phyloP scores from a whole-genome alignment of 2,329 filamentous ascomycete species.

The Colletotrichum sojae region DNA sequence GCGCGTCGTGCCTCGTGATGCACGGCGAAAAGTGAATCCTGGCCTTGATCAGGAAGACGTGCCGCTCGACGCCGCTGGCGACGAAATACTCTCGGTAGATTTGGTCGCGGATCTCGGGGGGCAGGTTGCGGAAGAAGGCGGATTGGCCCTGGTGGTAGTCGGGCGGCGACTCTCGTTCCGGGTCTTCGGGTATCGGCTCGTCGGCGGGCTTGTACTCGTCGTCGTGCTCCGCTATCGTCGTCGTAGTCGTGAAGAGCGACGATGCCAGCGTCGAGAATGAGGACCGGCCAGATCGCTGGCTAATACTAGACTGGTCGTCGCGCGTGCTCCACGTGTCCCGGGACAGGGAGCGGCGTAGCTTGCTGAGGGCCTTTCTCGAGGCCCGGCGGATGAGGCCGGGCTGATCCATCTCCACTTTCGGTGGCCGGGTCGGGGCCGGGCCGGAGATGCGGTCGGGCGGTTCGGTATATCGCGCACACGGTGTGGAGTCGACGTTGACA shows the following conservation, averaged over 20 bases:
- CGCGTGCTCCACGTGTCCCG: too few relatives aligned
- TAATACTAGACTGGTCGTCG: conserved; percentile 1
- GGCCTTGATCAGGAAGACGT: conserved; percentile 24
- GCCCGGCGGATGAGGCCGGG: conserved; percentile 6
- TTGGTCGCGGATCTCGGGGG: conserved; percentile 37
- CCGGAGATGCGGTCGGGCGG: not conserved
- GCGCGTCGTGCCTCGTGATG: conserved; percentile 33
- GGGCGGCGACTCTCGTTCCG: not conserved
- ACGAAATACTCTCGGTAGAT: conserved; percentile 37
- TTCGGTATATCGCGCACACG: not conserved
- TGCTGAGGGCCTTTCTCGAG: not conserved
- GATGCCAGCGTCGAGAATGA: conserved; percentile 1
- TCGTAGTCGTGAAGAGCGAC: not conserved
- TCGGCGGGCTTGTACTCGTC: not conserved
- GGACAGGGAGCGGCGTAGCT: not conserved
- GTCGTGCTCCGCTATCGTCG: not conserved
- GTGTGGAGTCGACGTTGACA: not conserved
- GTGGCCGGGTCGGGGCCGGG: not conserved
- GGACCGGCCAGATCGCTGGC: not conserved
- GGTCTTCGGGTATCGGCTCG: not conserved
- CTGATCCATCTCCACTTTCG: not conserved
- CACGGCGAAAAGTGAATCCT: conserved; percentile 26
- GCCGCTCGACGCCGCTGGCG: conserved; percentile 25
- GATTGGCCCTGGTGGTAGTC: conserved; percentile 25
- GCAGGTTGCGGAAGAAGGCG: conserved; percentile 26